Evolutionary conservation across 768 basidiomycete genomes (phyloP).

Genomic region (Leccinum olivaceopallidum): DNA sequence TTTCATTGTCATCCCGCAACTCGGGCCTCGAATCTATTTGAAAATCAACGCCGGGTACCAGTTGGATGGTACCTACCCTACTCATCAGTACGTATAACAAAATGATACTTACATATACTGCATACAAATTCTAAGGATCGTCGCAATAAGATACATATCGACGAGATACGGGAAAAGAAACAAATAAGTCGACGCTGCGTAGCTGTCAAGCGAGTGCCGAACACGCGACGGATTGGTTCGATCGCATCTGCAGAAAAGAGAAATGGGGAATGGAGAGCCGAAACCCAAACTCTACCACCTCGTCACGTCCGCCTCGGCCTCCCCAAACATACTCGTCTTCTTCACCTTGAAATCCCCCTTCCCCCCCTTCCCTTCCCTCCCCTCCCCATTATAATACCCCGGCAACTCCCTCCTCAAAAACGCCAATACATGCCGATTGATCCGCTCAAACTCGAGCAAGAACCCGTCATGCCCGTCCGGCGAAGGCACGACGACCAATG

Average conservation of each 20-base stretch:
- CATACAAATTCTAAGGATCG: not conserved
- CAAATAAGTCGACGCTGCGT: not conserved
- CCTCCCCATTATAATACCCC: slow-evolving; percentile 50
- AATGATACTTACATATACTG: not conserved
- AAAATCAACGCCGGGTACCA: slow-evolving; percentile 5
- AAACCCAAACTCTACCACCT: slow-evolving; percentile 57
- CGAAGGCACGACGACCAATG: slow-evolving; percentile 79
- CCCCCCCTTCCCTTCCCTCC: slow-evolving; percentile 21
- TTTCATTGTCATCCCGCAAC: no score
- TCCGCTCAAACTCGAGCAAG: slow-evolving; percentile 92
- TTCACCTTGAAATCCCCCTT: slow-evolving; percentile 63
- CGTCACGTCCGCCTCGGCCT: slow-evolving; percentile 92
- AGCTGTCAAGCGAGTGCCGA: not conserved
- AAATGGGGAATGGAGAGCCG: not conserved
- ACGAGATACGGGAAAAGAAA: not conserved
- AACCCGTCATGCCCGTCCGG: slow-evolving; percentile 98
- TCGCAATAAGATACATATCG: not conserved
- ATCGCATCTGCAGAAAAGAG: no score
- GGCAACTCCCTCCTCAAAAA: slow-evolving; percentile 77
- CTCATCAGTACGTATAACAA: no score
- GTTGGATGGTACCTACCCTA: slow-evolving; percentile 11
- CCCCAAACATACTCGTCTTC: slow-evolving; percentile 95
- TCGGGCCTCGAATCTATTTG: no score
- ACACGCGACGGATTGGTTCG: no score
- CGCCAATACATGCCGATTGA: slow-evolving; percentile 72